phyloP scores from a whole-genome alignment of 139 green algal genomes.

The Auxenochlorella protothecoides region DNA sequence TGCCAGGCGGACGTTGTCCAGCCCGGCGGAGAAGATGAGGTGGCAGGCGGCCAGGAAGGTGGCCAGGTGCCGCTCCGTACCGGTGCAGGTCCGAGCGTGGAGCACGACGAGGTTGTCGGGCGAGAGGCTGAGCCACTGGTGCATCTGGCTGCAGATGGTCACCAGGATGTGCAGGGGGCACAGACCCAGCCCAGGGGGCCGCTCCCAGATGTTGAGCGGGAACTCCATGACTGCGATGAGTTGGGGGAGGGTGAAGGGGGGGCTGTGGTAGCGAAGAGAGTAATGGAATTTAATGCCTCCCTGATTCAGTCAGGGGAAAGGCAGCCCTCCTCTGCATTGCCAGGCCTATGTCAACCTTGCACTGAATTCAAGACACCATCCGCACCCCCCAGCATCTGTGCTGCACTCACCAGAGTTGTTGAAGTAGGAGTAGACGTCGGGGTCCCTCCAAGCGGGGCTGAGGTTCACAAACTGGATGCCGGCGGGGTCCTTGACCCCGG shows the following conservation, averaged over 20 bases:
- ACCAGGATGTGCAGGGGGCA: constrained; percentile 23
- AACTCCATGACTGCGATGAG: constrained; percentile 9
- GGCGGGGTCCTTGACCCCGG: not conserved
- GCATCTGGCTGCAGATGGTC: constrained; percentile 21
- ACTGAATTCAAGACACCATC: no score
- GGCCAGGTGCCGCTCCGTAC: constrained; percentile 11
- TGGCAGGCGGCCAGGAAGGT: constrained; percentile 26
- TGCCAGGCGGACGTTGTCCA: constrained; percentile 15
- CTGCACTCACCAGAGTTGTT: not conserved
- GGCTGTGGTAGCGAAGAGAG: no score
- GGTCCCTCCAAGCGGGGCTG: constrained; percentile 8
- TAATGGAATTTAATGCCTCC: no score
- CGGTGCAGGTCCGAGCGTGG: constrained; percentile 21
- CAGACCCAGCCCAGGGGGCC: constrained; percentile 20
- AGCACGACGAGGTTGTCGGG: constrained; percentile 24
- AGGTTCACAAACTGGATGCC: constrained; percentile 25
- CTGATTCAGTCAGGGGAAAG: no score
- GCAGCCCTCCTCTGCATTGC: no score
- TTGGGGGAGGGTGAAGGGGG: no score
- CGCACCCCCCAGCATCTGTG: no score
- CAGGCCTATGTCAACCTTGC: no score
- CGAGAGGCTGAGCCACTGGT: constrained; percentile 16
- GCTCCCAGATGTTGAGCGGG: constrained; percentile 14
- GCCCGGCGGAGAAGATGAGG: constrained; percentile 18
- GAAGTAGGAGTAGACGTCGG: constrained; percentile 1